Evolutionary conservation across 345 rosid species (phyloP).

Genomic region (Nasturtium officinale): DNA sequence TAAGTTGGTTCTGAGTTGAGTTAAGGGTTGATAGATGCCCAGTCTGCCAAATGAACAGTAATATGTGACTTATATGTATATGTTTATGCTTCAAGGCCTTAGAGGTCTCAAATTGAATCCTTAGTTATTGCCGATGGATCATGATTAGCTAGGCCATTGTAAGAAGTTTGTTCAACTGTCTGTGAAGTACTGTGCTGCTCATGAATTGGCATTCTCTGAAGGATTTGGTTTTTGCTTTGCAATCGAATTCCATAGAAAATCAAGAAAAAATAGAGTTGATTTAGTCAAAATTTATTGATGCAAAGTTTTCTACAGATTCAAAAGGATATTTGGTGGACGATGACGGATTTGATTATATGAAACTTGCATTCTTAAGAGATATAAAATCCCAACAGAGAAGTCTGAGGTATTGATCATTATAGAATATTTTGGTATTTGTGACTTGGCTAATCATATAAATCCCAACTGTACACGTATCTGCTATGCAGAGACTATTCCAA

Average conservation of each 20-base stretch:
- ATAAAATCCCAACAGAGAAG: conserved; percentile 95
- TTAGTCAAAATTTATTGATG: conserved; percentile 31
- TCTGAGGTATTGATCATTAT: conserved; percentile 57
- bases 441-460: background rate
- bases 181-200: conserved; percentile 9
- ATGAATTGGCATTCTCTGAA: conserved; percentile 2
- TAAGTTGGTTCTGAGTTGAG: conserved; percentile 11
- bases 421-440: conserved; percentile 14
- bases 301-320: conserved; percentile 61
- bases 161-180: background rate
- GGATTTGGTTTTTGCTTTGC: background rate
- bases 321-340: conserved; percentile 97
- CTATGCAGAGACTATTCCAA: conserved; percentile 90
- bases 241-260: background rate
- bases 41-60: background rate
- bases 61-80: background rate
- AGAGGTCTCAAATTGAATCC: conserved; percentile 17
- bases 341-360: conserved; percentile 95
- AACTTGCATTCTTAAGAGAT: conserved; percentile 93
- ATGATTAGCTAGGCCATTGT: background rate
- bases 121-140: background rate
- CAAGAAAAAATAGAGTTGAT: background rate
- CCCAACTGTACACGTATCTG: conserved; percentile 20
- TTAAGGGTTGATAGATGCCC: background rate
- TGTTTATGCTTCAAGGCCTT: conserved; percentile 1